Base-by-base conservation (phyloP, 2,329 filamentous ascomycete species). In the Pyrenophora tritici-repentis region DNA sequence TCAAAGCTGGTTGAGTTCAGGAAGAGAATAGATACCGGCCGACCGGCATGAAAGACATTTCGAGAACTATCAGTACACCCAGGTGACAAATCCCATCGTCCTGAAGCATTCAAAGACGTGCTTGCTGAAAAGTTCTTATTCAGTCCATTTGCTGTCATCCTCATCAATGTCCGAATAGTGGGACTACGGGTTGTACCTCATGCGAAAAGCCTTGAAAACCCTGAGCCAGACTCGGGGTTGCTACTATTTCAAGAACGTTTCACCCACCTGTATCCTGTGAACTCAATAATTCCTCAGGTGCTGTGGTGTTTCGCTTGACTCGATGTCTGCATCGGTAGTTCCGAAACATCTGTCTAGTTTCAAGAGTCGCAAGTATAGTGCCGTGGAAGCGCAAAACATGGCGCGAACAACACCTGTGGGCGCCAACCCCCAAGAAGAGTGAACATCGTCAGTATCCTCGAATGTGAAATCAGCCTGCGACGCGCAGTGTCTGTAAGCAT, bases 261-360 rank as follows among this genome's bases (percentile, higher is more conserved):
- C 22, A 5, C 26, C 24, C 24, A 31, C 38, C 33, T 16, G 16
- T 37, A 34, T 31, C 39, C 34, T 39, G 40, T 18, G 13, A 24
- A 18, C 18, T 37, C 42, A 36, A 16, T 12, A 32, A 35, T 9
- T 14, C 13, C n/a, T 42, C 43, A 52, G 49, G 44, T 22, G 35
- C 9, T 20, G 18, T 32, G 35, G 9, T 20, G 39, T 42, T 36
- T 50, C 33, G 26, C 38, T 53, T 50, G 26, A 43, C 31, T 37
- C 12, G 24, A 9, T 24, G 38, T 38, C 39, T 50, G 47, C 9
- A 29, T 29, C 26, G 26, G 26, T 29, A 29, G 26, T 29, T 29
- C 41, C 45, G 48, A 58, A 56, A 58, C 48, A 42, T 35, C 43
- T 37, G 42, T 43, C 47, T 44, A 40, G 49, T 52, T 52, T 52